A percentile compares a stretch with the other conserved stretches of the same genome.
Evolutionary conservation across 2,329 filamentous ascomycete genomes (phyloP).

Genomic region (Pezicula radicicola): DNA sequence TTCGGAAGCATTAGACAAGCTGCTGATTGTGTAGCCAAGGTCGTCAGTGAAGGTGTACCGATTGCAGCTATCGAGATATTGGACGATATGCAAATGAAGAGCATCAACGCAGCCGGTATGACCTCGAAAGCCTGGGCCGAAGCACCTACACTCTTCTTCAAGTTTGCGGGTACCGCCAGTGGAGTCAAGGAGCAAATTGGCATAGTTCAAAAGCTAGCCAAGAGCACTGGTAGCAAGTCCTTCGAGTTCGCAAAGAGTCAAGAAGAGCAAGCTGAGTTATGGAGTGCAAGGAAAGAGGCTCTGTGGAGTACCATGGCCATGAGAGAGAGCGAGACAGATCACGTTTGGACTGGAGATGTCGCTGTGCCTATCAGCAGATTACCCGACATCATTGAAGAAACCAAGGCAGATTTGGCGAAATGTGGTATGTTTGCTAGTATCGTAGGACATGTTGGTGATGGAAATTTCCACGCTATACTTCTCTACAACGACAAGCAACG

Average conservation of each 20-base stretch:
- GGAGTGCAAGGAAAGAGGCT: constrained; percentile 81
- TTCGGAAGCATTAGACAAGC: constrained; percentile 45
- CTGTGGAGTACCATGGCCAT: constrained; percentile 77
- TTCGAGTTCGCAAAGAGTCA: constrained; percentile 75
- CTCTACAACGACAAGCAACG: constrained; percentile 67
- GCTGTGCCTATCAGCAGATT: constrained; percentile 76
- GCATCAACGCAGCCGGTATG: constrained; percentile 62
- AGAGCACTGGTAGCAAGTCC: constrained; percentile 56
- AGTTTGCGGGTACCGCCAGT: constrained; percentile 68
- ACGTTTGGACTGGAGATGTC: constrained; percentile 83
- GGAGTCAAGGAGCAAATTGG: constrained; percentile 77
- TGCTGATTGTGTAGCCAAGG: constrained; percentile 67
- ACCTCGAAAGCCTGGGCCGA: constrained; percentile 69
- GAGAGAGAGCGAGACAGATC: constrained; percentile 56
- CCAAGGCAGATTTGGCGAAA: constrained; percentile 57
- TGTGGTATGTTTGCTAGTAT: constrained; percentile 60
- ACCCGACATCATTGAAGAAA: constrained; percentile 74
- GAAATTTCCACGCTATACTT: constrained; percentile 71
- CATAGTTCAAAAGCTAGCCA: constrained; percentile 63
- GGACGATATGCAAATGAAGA: constrained; percentile 84
- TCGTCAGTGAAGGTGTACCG: constrained; percentile 77
- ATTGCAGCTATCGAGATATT: constrained; percentile 91
- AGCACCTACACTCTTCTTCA: constrained; percentile 78
- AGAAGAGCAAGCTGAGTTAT: constrained; percentile 73
- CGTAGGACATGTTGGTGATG: constrained; percentile 71